These are phyloP conservation scores for Bruguiera hainesii DNA, from an alignment of 441 rosid genomes.

Conservation along the genomic window DNA sequence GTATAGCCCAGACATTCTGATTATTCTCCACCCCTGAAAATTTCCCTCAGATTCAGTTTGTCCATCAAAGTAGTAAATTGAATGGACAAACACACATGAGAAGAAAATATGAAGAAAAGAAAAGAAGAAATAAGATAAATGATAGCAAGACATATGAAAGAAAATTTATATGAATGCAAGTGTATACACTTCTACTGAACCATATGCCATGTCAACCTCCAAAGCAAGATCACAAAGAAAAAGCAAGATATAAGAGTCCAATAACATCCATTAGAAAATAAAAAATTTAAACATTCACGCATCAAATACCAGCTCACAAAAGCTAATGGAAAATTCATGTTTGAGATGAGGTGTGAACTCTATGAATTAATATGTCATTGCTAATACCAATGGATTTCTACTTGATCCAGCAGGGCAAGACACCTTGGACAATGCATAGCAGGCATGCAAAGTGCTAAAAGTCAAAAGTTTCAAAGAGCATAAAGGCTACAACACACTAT, in stretches of 20 bases:
- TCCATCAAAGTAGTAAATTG: constrained; percentile 5
- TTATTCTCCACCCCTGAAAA: constrained; percentile 14
- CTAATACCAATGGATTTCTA: background rate
- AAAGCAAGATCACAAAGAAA: background rate
- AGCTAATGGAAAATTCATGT: background rate
- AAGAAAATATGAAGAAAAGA: background rate
- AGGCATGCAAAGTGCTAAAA: background rate
- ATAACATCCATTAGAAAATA: too few species aligned
- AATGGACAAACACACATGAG: background rate
- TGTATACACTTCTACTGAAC: background rate
- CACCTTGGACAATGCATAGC: background rate
- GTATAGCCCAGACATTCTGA: constrained; percentile 12
- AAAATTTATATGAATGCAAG: background rate
- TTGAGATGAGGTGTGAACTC: background rate
- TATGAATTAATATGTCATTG: background rate
- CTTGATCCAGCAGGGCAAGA: background rate
- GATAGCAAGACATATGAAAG: background rate
- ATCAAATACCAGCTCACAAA: background rate
- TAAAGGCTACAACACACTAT: background rate
- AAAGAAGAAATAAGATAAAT: background rate
- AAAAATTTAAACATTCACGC: too few species aligned
- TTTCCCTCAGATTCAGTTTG: constrained; percentile 4
- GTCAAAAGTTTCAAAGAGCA: background rate
- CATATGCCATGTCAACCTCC: background rate
- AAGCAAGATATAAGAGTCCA: too few species aligned